Evolutionary conservation across 2,329 filamentous ascomycete species (phyloP).

Genomic region (Amesomyces nigricolor): DNA sequence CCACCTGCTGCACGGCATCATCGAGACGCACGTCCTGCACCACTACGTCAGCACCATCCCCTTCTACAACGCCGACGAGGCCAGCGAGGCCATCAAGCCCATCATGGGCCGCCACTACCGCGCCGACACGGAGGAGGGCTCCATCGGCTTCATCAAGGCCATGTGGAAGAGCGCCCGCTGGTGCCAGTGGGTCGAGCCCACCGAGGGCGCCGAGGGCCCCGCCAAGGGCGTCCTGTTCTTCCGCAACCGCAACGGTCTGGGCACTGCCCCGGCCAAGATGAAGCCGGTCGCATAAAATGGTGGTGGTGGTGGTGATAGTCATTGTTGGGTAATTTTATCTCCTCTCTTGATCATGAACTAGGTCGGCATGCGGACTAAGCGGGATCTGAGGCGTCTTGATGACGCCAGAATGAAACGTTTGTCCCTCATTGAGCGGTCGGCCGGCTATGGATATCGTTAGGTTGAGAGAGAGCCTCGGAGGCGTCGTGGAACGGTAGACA

Average conservation of each 20-base stretch:
- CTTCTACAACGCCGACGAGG: conserved; percentile 95
- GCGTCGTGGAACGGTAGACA: not conserved
- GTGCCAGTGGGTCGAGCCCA: conserved; percentile 98
- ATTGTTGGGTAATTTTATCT: not conserved
- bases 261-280: conserved; percentile 43
- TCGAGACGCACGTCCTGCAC: conserved; percentile 96
- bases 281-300: conserved; percentile 11
- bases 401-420: not conserved
- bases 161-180: conserved; percentile 74
- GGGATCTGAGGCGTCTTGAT: not conserved
- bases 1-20: conserved; percentile 85
- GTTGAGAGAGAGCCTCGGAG: not conserved
- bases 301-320: not conserved
- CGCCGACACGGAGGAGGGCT: conserved; percentile 68
- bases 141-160: conserved; percentile 75
- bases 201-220: conserved; percentile 70
- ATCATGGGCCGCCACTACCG: conserved; percentile 97
- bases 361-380: not conserved
- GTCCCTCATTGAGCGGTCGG: not conserved
- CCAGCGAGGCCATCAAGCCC: conserved; percentile 85
- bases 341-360: not conserved
- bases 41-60: conserved; percentile 96
- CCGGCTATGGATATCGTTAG: no score
- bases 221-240: conserved; percentile 86
- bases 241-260: conserved; percentile 87